Evolutionary conservation across 352 stramenopile species (phyloP).

Genomic region (Globisporangium acanthophoron): DNA sequence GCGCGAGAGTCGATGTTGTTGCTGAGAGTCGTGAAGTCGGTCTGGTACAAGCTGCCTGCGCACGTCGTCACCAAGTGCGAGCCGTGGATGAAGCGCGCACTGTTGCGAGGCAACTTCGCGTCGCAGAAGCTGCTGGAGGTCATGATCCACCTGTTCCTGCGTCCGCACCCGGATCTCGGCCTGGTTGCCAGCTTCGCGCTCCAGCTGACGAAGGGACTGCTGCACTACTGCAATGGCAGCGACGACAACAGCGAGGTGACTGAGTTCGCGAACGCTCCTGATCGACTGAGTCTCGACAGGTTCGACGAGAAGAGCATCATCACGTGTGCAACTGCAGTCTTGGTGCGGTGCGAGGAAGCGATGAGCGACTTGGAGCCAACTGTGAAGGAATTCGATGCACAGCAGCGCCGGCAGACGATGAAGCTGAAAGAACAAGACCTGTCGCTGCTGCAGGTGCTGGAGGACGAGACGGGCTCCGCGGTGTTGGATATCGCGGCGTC

Average conservation of each 20-base stretch:
- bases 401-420: conserved; percentile 27
- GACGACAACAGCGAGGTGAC: conserved; percentile 13
- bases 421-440: conserved; percentile 39
- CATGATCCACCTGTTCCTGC: conserved; percentile 28
- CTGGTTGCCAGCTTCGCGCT: conserved; percentile 21
- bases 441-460: conserved; percentile 26
- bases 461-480: conserved; percentile 26
- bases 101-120: conserved; percentile 12
- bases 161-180: conserved; percentile 13
- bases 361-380: conserved; percentile 21
- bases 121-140: conserved; percentile 25
- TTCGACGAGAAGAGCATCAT: conserved; percentile 31
- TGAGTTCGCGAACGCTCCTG: conserved; percentile 4
- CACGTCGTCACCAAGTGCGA: conserved; percentile 13
- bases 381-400: conserved; percentile 31
- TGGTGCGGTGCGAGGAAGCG: conserved; percentile 26
- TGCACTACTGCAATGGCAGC: conserved; percentile 25
- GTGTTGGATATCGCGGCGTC: conserved; percentile 20
- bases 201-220: conserved; percentile 28
- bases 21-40: conserved; percentile 9
- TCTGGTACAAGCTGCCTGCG: conserved; percentile 18
- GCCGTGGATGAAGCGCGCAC: conserved; percentile 25
- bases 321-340: conserved; percentile 23
- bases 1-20: conserved; percentile 13
- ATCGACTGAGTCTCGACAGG: conserved; percentile 16